These are phyloP conservation scores for Zalaria obscura DNA, from an alignment of 2,329 filamentous ascomycete species.

Conservation along the genomic window DNA sequence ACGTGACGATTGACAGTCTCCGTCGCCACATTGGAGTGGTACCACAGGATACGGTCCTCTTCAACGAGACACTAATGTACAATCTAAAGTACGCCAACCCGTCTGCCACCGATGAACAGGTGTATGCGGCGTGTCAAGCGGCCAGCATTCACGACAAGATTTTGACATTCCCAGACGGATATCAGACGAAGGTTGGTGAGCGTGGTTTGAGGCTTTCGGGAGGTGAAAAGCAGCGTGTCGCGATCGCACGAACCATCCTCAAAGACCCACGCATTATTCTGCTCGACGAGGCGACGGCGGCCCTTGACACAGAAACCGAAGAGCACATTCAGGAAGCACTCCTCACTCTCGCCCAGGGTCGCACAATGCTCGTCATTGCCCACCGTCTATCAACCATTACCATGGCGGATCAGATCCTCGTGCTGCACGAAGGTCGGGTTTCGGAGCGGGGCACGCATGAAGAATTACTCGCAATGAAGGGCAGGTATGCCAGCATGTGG, in stretches of 20 bases:
- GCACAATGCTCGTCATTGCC: constrained; percentile 91
- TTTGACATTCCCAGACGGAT: constrained; percentile 73
- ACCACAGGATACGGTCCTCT: constrained; percentile 88
- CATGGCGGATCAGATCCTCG: constrained; percentile 41
- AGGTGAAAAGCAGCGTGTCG: constrained; percentile 86
- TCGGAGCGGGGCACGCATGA: constrained; percentile 37
- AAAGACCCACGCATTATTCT: constrained; percentile 88
- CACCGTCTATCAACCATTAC: constrained; percentile 46
- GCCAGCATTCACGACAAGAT: constrained; percentile 92
- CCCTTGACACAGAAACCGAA: constrained; percentile 82
- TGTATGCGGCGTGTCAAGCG: constrained; percentile 67
- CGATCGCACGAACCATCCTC: constrained; percentile 82
- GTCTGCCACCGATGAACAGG: constrained; percentile 63
- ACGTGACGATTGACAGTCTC: constrained; percentile 86
- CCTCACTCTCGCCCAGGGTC: constrained; percentile 64
- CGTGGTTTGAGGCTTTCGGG: constrained; percentile 76
- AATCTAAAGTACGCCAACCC: constrained; percentile 85
- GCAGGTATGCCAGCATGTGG: constrained; percentile 37
- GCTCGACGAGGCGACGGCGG: constrained; percentile 84
- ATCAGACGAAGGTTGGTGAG: constrained; percentile 82
- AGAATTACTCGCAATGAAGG: constrained; percentile 32
- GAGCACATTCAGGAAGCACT: constrained; percentile 85
- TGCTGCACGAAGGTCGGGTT: constrained; percentile 38
- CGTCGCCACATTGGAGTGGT: constrained; percentile 87
- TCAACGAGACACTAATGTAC: constrained; percentile 92